phyloP scores from a whole-genome alignment of 495 filamentous ascomycete genomes.

The Aspergillus avenaceus region DNA sequence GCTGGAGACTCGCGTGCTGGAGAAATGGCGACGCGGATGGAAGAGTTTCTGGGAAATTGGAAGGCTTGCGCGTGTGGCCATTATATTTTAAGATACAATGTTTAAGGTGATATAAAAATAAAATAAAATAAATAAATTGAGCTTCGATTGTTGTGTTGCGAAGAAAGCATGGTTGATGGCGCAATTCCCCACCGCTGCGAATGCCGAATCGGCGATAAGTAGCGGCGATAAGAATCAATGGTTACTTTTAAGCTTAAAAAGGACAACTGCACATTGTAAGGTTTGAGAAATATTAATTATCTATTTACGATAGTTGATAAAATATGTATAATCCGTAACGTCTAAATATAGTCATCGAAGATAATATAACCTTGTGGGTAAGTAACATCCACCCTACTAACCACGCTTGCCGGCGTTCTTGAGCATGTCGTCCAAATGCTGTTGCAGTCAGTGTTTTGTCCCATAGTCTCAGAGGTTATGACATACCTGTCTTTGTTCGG shows the following conservation, averaged over 20 bases:
- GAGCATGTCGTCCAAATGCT: constrained; percentile 46
- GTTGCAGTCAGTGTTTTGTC: constrained; percentile 7
- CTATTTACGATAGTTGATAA: background rate
- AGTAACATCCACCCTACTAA: too few relatives aligned
- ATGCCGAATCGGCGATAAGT: too few relatives aligned
- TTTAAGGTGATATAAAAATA: too few relatives aligned
- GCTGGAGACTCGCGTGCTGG: constrained; percentile 23
- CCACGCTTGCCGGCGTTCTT: constrained; percentile 37
- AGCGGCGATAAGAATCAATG: too few relatives aligned
- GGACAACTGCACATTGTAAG: too few relatives aligned
- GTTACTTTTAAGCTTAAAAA: too few relatives aligned
- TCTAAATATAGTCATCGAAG: background rate
- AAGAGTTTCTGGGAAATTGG: constrained; percentile 10
- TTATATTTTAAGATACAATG: constrained; percentile 3
- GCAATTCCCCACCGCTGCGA: too few relatives aligned
- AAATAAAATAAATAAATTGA: too few relatives aligned
- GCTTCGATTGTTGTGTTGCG: too few relatives aligned
- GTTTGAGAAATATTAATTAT: too few relatives aligned
- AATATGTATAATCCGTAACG: background rate
- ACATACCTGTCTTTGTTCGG: constrained; percentile 60
- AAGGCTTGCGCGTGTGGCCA: constrained; percentile 19
- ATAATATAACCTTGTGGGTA: too few relatives aligned
- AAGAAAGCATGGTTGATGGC: too few relatives aligned
- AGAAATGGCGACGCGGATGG: constrained; percentile 33
- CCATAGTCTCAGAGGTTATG: background rate